Evolutionary conservation across 1,284 basidiomycete genomes (phyloP).

Genomic region (Ustilago crameri): DNA sequence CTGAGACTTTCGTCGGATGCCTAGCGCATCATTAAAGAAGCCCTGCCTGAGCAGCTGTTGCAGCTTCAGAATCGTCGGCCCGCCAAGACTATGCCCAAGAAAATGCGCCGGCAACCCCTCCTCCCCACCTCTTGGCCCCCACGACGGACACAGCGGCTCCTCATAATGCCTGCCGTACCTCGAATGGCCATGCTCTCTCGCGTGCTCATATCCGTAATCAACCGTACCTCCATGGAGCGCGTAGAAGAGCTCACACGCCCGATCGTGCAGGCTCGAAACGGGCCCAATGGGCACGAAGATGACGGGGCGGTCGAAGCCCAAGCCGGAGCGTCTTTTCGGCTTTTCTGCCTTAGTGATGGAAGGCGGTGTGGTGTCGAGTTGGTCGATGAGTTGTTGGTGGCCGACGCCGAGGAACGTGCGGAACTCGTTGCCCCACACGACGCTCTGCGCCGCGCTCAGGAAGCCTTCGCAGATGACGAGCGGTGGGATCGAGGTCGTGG

Average conservation of each 20-base stretch:
- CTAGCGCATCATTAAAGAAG: slow-evolving; percentile 43
- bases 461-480: slow-evolving; percentile 74
- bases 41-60: slow-evolving; percentile 43
- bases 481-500: slow-evolving; percentile 63
- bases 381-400: slow-evolving; percentile 34
- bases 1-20: not conserved
- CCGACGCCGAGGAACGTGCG: slow-evolving; percentile 40
- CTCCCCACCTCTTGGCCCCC: slow-evolving; percentile 67
- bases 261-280: slow-evolving; percentile 74
- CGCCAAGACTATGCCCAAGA: slow-evolving; percentile 73
- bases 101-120: slow-evolving; percentile 71
- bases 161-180: slow-evolving; percentile 71
- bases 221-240: slow-evolving; percentile 72
- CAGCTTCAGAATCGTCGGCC: slow-evolving; percentile 47
- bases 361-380: not conserved
- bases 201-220: slow-evolving; percentile 70
- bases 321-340: slow-evolving; percentile 1
- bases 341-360: no score
- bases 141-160: slow-evolving; percentile 71
- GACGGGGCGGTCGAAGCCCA: slow-evolving; percentile 16
- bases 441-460: slow-evolving; percentile 70
- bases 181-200: slow-evolving; percentile 68
- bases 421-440: slow-evolving; percentile 70
- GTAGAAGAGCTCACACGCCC: slow-evolving; percentile 75
- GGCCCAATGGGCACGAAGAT: slow-evolving; percentile 68